Evolutionary conservation across 495 filamentous ascomycete species (phyloP).

Genomic region (Penicillium lividum): DNA sequence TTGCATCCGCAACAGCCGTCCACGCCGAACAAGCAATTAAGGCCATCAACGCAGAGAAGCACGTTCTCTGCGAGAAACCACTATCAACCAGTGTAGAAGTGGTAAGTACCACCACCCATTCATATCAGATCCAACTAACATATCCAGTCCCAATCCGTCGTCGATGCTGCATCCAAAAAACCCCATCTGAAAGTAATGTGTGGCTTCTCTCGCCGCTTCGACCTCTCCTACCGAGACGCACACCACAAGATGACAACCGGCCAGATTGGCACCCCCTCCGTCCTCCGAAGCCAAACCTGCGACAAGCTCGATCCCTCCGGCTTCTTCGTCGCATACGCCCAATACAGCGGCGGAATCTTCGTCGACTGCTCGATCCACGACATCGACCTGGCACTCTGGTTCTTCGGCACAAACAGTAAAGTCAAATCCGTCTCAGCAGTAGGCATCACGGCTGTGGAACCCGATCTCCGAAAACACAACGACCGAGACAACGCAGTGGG

Average conservation of each 20-base stretch:
- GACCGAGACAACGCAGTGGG: slow-evolving; percentile 64
- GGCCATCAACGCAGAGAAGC: slow-evolving; percentile 53
- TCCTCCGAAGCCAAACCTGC: slow-evolving; percentile 58
- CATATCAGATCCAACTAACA: slow-evolving; percentile 1
- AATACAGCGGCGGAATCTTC: slow-evolving; percentile 58
- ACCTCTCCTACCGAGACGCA: slow-evolving; percentile 55
- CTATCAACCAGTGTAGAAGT: slow-evolving; percentile 51
- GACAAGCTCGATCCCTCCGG: slow-evolving; percentile 54
- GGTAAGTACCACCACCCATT: slow-evolving; percentile 34
- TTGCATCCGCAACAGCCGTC: slow-evolving; percentile 54
- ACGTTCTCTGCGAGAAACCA: slow-evolving; percentile 60
- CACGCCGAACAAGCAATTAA: slow-evolving; percentile 60
- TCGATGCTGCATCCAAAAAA: slow-evolving; percentile 49
- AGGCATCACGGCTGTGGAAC: slow-evolving; percentile 59
- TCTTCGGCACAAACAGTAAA: slow-evolving; percentile 47
- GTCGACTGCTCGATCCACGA: slow-evolving; percentile 59
- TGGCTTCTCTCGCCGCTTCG: slow-evolving; percentile 59
- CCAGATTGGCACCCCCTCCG: slow-evolving; percentile 49
- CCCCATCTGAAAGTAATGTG: slow-evolving; percentile 52
- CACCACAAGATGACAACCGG: slow-evolving; percentile 45
- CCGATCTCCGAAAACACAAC: slow-evolving; percentile 52
- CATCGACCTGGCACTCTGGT: slow-evolving; percentile 58
- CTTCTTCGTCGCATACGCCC: slow-evolving; percentile 58
- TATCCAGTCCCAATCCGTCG: slow-evolving; percentile 51
- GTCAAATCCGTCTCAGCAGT: slow-evolving; percentile 49